A percentile compares a stretch with the other conserved stretches of the same genome.
phyloP scores from a whole-genome alignment of 2,329 filamentous ascomycete species.

The Alternaria sp. region DNA sequence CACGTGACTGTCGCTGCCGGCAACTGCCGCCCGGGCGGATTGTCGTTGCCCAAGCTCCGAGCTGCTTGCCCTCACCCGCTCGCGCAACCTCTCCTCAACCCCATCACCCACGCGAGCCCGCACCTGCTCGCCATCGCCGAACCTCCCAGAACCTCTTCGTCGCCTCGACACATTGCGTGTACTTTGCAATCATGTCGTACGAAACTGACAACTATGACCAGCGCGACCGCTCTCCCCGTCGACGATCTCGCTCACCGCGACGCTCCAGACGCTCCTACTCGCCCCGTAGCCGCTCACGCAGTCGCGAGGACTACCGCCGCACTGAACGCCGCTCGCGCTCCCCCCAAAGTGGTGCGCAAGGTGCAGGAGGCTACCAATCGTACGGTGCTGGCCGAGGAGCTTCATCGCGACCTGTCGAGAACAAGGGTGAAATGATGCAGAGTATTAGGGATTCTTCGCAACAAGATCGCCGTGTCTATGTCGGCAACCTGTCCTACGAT shows the following conservation, averaged over 20 bases:
- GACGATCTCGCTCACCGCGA: conserved; percentile 58
- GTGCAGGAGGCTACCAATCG: conserved; percentile 72
- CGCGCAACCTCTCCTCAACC: conserved; percentile 30
- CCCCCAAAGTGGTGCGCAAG: conserved; percentile 77
- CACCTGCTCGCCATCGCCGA: conserved; percentile 21
- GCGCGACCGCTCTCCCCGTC: conserved; percentile 70
- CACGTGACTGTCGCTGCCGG: conserved; percentile 22
- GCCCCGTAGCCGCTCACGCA: conserved; percentile 76
- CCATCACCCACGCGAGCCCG: conserved; percentile 33
- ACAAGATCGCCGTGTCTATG: conserved; percentile 98
- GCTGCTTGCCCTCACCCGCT: conserved; percentile 24
- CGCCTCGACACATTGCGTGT: conserved; percentile 15
- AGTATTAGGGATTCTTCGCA: conserved; percentile 92
- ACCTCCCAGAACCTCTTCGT: conserved; percentile 10
- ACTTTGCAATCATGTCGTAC: conserved; percentile 41
- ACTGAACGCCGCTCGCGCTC: conserved; percentile 70
- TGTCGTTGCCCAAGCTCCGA: conserved; percentile 24
- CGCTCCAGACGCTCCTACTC: conserved; percentile 67
- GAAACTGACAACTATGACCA: conserved; percentile 48
- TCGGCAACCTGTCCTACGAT: conserved; percentile 98
- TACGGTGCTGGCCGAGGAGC: conserved; percentile 59
- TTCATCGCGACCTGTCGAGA: conserved; percentile 73
- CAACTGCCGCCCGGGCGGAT: conserved; percentile 25
- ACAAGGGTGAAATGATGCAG: conserved; percentile 96
- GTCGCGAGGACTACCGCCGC: conserved; percentile 63